Percentiles rank a stretch among this genome's conserved stretches.
Evolutionary conservation across 768 basidiomycete genomes (phyloP).

Genomic region (Tricholoma sp.): DNA sequence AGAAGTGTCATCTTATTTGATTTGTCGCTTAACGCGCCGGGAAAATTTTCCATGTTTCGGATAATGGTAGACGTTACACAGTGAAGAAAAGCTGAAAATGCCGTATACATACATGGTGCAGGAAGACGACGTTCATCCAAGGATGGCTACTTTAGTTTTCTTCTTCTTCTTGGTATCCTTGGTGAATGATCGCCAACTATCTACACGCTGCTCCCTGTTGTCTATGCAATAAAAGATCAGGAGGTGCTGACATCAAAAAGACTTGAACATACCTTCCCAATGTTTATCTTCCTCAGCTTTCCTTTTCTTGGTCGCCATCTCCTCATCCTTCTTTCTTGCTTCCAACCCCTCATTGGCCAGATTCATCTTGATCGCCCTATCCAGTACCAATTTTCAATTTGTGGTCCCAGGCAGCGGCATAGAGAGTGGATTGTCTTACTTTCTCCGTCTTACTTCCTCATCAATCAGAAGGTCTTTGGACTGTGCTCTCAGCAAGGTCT

Average conservation of each 20-base stretch:
- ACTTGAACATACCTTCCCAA: conserved; percentile 71
- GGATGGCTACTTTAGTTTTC: conserved; percentile 60
- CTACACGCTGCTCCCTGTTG: conserved; percentile 76
- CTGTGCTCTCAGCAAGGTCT: conserved; percentile 59
- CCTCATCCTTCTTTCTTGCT: conserved; percentile 91
- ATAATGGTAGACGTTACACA: conserved; percentile 11
- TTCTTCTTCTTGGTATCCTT: conserved; percentile 77
- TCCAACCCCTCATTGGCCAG: conserved; percentile 89
- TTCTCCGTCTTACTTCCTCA: conserved; percentile 80
- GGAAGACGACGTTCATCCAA: conserved; percentile 43
- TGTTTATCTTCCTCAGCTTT: conserved; percentile 84
- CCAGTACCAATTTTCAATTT: conserved; percentile 2
- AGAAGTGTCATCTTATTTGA: not conserved
- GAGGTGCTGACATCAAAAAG: not conserved
- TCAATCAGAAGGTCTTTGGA: conserved; percentile 85
- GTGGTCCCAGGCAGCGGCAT: not conserved
- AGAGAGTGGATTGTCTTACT: conserved; percentile 42
- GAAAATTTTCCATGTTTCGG: conserved; percentile 3
- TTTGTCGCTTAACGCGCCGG: conserved; percentile 13
- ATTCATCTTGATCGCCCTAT: conserved; percentile 84
- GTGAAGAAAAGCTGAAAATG: conserved; percentile 9
- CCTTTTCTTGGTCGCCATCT: conserved; percentile 68
- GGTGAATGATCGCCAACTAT: conserved; percentile 75
- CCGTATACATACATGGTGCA: conserved; percentile 17
- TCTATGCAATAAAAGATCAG: conserved; percentile 25